Base-by-base conservation (phyloP, 1,284 basidiomycete species). In the Moesziomyces aphidis region DNA sequence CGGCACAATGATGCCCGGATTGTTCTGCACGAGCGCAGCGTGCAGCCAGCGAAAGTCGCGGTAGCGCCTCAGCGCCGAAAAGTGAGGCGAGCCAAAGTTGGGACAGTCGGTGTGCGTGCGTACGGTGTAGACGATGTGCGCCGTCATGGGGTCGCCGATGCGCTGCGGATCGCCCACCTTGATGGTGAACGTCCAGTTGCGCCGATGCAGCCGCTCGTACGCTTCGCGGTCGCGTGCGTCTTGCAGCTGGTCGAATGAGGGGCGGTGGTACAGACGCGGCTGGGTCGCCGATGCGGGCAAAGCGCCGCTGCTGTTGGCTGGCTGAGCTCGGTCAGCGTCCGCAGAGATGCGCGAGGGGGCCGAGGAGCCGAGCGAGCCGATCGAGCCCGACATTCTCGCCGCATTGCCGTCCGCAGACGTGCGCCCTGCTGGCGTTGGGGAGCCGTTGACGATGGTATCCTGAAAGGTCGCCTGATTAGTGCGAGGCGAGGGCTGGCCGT, bases 21-120 rank as follows among this genome's bases (percentile, higher is more conserved):
- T 98, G 86, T 97, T 98, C 78, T 87, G 85, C 0, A 91, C 92
- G 1, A 99, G 88, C 0, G 91, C 91, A 79, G 96, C 95, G 84
- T 93, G 97, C 0, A 99, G 86, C 96, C 97, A 99, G 22, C 97
- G 88, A 83, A 99, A 99, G 85, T 99, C 97, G 22, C 93, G 94
- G 86, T 97, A 99, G 23, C 96, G 91, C 21, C 96, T 90, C 8
- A 99, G 89, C 42, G 97, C 95, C 5, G 94, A 82, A 43, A 82
- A 79, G 22, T 80, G 69, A 28, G 26, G 36, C 10, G 71, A 51
- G 15, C 73, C 60, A 50, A 83, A 78, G 51, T 52, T 43, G 10
- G 77, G 64, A 49, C 65, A 59, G 61, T 84, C 69, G 49, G 82
- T 79, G 39, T 55, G 60, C 13, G 80, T 77, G 19, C 83, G 76